Evolutionary conservation across 140 eudicot species (phyloP).

Genomic region (Oenanthe javanica): DNA sequence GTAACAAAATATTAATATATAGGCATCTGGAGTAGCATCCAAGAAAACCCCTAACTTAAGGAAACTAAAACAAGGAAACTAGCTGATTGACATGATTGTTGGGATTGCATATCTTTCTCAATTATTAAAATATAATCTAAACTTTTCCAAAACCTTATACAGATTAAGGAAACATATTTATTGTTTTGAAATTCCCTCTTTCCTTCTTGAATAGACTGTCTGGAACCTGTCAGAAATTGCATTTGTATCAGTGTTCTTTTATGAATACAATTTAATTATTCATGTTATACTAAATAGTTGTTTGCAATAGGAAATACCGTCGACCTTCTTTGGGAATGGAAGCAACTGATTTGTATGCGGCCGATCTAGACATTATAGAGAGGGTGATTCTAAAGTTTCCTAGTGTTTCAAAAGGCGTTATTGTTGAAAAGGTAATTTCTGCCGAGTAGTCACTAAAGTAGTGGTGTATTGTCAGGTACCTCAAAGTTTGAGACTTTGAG

Average conservation of each 20-base stretch:
- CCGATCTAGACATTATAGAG: background rate
- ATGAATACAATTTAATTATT: too few species aligned
- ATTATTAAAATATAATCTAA: background rate
- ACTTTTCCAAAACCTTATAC: background rate
- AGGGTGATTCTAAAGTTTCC: background rate
- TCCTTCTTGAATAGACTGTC: background rate
- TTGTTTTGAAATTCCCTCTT: background rate
- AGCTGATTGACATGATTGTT: background rate
- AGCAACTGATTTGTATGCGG: background rate
- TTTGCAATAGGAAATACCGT: too few species aligned
- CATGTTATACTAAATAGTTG: background rate
- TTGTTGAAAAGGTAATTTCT: background rate
- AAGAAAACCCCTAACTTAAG: background rate
- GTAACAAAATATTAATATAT: background rate
- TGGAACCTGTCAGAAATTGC: background rate
- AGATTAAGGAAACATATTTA: background rate
- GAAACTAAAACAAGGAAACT: background rate
- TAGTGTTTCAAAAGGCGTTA: too few species aligned
- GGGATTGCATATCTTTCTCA: background rate
- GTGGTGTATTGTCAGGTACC: background rate
- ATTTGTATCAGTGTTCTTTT: background rate
- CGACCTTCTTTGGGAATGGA: too few species aligned
- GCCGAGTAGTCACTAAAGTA: background rate
- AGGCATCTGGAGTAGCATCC: background rate
- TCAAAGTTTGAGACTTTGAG: too few species aligned